phyloP scores from a whole-genome alignment of 305 asterid genomes.

The Plantago coronopus region DNA sequence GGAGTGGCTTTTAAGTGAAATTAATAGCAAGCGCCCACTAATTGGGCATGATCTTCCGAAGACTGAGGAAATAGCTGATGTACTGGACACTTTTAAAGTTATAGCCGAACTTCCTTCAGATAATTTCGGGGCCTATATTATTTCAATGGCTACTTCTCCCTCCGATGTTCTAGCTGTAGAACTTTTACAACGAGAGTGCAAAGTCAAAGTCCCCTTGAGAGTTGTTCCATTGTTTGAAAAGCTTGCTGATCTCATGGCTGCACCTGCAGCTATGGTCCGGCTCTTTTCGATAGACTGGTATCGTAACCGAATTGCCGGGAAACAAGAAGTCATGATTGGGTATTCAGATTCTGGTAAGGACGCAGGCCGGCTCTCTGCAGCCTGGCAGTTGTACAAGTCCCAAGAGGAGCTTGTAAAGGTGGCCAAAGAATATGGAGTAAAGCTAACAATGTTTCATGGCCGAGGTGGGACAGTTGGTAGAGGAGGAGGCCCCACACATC shows the following conservation, averaged over 20 bases:
- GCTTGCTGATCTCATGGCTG: slow-evolving; percentile 79
- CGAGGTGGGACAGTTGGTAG: slow-evolving; percentile 87
- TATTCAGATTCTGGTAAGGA: slow-evolving; percentile 93
- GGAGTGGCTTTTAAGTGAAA: slow-evolving; percentile 86
- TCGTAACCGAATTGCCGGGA: slow-evolving; percentile 63
- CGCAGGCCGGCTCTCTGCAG: slow-evolving; percentile 91
- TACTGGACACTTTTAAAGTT: slow-evolving; percentile 64
- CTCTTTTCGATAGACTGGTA: slow-evolving; percentile 84
- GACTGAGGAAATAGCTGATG: slow-evolving; percentile 84
- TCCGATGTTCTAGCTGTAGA: slow-evolving; percentile 91
- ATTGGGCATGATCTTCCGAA: slow-evolving; percentile 77
- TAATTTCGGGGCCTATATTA: slow-evolving; percentile 76
- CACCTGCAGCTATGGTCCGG: slow-evolving; percentile 80
- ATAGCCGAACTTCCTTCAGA: slow-evolving; percentile 72
- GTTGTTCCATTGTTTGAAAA: slow-evolving; percentile 84
- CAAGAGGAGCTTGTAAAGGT: slow-evolving; percentile 89
- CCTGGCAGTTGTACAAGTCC: slow-evolving; percentile 86
- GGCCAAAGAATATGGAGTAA: slow-evolving; percentile 70
- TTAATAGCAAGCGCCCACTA: slow-evolving; percentile 75
- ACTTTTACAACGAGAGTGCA: slow-evolving; percentile 81
- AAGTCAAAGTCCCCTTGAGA: slow-evolving; percentile 56
- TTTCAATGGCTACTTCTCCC: slow-evolving; percentile 90
- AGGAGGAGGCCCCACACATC: slow-evolving; percentile 96
- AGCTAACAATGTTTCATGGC: slow-evolving; percentile 85
- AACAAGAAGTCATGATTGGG: slow-evolving; percentile 93